These are phyloP conservation scores for Elsinoe fawcettii DNA, from an alignment of 2,329 filamentous ascomycete species.

Conservation along the genomic window DNA sequence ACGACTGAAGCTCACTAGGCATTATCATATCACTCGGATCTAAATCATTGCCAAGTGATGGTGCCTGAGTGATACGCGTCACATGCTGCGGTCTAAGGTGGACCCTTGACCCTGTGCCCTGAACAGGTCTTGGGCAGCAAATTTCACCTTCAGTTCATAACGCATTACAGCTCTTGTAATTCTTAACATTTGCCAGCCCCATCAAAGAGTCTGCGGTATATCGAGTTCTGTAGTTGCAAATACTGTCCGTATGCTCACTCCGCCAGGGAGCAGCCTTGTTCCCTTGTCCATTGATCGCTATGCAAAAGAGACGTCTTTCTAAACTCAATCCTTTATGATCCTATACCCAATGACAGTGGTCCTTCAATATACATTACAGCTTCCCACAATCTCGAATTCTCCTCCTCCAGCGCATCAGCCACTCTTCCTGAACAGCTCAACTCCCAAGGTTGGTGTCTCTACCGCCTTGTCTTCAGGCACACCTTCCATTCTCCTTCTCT, in stretches of 20 bases:
- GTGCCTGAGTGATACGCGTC: conserved; percentile 1
- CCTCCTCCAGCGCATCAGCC: conserved; percentile 22
- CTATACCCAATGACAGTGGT: neutral
- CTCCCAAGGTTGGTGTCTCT: conserved; percentile 58
- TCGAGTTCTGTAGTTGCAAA: neutral
- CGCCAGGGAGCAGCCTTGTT: neutral
- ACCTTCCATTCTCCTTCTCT: conserved; percentile 66
- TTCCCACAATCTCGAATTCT: neutral
- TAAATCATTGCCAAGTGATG: neutral
- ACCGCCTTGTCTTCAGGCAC: conserved; percentile 58
- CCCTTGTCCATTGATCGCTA: neutral
- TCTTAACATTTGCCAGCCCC: neutral
- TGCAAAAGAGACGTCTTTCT: conserved; percentile 3
- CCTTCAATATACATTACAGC: conserved; percentile 1
- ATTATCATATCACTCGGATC: neutral
- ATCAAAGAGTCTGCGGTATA: neutral
- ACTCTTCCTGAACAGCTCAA: conserved; percentile 53
- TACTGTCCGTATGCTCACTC: neutral
- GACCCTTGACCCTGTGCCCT: neutral
- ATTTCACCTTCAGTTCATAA: too few species aligned
- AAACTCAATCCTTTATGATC: neutral
- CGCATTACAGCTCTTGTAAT: neutral
- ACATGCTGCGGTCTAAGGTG: neutral
- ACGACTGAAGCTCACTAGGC: neutral
- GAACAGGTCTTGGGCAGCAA: neutral